Evolutionary conservation across 768 basidiomycete genomes (phyloP).

Genomic region (Pulveroboletus frians): DNA sequence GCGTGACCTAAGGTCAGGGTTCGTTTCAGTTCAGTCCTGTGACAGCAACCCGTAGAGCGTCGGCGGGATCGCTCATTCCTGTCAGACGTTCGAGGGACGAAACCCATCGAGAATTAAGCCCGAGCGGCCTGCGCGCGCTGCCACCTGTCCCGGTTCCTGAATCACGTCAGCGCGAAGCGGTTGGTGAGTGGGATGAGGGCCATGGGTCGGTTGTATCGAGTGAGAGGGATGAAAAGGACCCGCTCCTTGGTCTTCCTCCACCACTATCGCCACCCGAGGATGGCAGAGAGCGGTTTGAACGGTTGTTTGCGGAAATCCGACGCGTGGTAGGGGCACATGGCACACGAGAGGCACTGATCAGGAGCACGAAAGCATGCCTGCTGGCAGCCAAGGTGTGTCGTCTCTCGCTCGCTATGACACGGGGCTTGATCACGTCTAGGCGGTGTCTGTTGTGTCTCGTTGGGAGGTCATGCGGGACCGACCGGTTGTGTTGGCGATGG

Average conservation of each 20-base stretch:
- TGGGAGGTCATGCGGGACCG: conserved; percentile 25
- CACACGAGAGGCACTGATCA: conserved; percentile 19
- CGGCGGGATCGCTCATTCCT: conserved; percentile 22
- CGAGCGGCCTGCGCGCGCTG: conserved; percentile 10
- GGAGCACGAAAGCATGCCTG: conserved; percentile 33
- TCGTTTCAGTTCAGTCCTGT: conserved; percentile 29
- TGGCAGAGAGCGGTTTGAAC: background rate
- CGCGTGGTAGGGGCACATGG: conserved; percentile 4
- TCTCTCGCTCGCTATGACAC: background rate
- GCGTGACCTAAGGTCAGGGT: background rate
- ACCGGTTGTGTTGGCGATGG: conserved; percentile 21
- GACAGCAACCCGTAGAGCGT: background rate
- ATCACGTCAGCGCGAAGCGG: background rate
- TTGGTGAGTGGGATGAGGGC: background rate
- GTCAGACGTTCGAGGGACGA: conserved; percentile 14
- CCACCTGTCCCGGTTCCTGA: conserved; percentile 12
- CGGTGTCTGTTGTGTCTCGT: conserved; percentile 21
- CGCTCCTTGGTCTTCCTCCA: conserved; percentile 15
- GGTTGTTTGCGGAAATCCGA: background rate
- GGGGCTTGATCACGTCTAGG: conserved; percentile 9
- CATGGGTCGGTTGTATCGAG: background rate
- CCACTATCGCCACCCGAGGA: conserved; percentile 4
- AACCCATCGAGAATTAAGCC: conserved; percentile 10
- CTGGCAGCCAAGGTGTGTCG: conserved; percentile 33
- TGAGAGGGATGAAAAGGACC: conserved; percentile 9